Conservation (phyloP, 2,329 filamentous ascomycete genomes). For the Botryotinia convoluta region DNA sequence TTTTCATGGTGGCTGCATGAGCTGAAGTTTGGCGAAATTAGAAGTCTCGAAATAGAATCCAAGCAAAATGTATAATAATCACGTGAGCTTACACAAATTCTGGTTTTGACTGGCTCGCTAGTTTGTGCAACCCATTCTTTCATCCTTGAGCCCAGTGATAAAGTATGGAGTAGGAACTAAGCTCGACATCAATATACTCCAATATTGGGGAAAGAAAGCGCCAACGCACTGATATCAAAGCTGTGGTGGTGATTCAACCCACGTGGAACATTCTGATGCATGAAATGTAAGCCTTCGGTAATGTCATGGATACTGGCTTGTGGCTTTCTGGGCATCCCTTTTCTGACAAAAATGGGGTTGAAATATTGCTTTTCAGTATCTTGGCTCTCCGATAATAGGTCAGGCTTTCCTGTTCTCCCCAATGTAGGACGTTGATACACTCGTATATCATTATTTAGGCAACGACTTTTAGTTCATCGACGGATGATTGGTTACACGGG, state of each 20-base stretch:
- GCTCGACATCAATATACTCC: background rate
- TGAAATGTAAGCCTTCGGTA: conserved; percentile 6
- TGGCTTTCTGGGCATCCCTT: conserved; percentile 13
- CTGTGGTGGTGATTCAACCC: background rate
- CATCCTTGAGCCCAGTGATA: background rate
- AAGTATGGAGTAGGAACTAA: background rate
- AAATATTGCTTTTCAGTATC: conserved; percentile 1
- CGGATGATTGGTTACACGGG: background rate
- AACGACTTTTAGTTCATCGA: conserved; percentile 1
- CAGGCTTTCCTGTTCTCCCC: background rate
- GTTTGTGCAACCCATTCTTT: no score
- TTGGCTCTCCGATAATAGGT: conserved; percentile 5
- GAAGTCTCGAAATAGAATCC: conserved; percentile 13
- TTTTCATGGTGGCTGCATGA: conserved; percentile 14
- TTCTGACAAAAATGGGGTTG: background rate
- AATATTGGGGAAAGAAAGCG: background rate
- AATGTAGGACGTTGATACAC: background rate
- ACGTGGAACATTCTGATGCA: conserved; percentile 8
- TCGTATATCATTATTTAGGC: conserved; percentile 8
- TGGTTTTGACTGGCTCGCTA: background rate
- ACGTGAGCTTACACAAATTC: background rate
- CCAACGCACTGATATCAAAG: background rate
- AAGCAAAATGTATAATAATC: background rate
- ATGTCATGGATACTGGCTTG: background rate
- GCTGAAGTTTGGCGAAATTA: conserved; percentile 15